Evolutionary conservation across 2,329 filamentous ascomycete genomes (phyloP).

Genomic region (Chalara sp.): DNA sequence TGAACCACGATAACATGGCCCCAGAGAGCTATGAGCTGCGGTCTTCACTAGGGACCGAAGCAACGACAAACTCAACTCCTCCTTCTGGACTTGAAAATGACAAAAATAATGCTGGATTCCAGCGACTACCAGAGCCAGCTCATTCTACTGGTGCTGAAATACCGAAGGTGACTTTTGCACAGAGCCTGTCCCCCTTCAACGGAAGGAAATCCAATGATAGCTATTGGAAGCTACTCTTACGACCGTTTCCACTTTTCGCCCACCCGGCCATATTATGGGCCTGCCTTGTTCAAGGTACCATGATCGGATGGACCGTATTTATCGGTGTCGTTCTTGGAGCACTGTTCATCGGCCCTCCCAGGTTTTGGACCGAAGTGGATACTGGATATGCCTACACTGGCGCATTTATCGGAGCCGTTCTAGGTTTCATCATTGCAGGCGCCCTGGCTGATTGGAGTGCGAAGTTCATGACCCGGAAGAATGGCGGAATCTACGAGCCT

Average conservation of each 20-base stretch:
- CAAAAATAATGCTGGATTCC: background rate
- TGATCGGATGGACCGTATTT: slow-evolving; percentile 95
- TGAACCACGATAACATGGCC: slow-evolving; percentile 2
- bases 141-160: background rate
- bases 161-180: slow-evolving; percentile 42
- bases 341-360: slow-evolving; percentile 72
- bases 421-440: slow-evolving; percentile 73
- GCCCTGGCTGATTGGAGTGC: slow-evolving; percentile 67
- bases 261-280: slow-evolving; percentile 83
- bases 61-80: background rate
- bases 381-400: slow-evolving; percentile 85
- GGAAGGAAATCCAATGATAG: slow-evolving; percentile 74
- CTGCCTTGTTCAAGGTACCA: slow-evolving; percentile 72
- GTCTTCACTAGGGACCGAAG: background rate
- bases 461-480: slow-evolving; percentile 61
- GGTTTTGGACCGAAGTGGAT: slow-evolving; percentile 74
- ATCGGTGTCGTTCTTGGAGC: slow-evolving; percentile 78
- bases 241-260: slow-evolving; percentile 75
- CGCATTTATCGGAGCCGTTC: slow-evolving; percentile 74
- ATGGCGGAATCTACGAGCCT: slow-evolving; percentile 80
- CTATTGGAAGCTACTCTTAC: slow-evolving; percentile 57
- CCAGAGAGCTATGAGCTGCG: background rate
- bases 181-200: slow-evolving; percentile 65
- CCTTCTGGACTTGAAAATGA: slow-evolving; percentile 2
- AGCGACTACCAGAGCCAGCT: slow-evolving; percentile 1